Evolutionary conservation across 164 flowering plant genomes (phyloP).

Genomic region (Umbilicus rupestris): DNA sequence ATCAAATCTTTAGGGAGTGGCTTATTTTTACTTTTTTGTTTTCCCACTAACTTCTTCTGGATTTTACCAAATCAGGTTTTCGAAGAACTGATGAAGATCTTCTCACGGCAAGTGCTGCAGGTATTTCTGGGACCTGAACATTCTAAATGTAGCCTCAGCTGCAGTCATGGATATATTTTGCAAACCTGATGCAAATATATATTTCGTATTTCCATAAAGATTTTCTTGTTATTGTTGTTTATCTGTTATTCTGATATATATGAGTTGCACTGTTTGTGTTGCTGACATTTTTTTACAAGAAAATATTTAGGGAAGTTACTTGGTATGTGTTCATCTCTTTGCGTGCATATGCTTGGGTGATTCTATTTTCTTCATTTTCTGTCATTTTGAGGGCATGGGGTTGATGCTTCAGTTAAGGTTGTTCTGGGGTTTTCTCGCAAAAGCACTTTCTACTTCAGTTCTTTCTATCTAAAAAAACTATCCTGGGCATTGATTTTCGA

Average conservation of each 20-base stretch:
- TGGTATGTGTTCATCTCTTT: not conserved
- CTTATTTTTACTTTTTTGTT: not conserved
- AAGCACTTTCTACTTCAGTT: not conserved
- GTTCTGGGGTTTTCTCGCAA: not conserved
- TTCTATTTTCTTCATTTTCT: not conserved
- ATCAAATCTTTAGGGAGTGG: not conserved
- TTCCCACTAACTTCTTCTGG: not conserved
- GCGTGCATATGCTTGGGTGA: not conserved
- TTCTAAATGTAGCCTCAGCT: not conserved
- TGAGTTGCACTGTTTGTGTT: not conserved
- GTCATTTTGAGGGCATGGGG: not conserved
- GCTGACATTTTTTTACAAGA: not conserved
- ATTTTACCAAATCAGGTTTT: conserved; percentile 38
- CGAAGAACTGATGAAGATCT: conserved; percentile 68
- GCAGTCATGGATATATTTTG: not conserved
- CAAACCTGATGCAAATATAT: not conserved
- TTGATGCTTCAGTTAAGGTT: not conserved
- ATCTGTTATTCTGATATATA: too few species aligned
- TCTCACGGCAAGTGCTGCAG: conserved; percentile 73
- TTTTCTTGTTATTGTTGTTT: too few species aligned
- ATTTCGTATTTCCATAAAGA: too few species aligned
- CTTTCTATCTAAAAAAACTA: not conserved
- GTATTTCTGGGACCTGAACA: conserved; percentile 20
- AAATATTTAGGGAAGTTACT: not conserved
- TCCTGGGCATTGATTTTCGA: not conserved